These are phyloP conservation scores for Pythium oligandrum DNA, from an alignment of 352 stramenopile species.

Conservation along the genomic window DNA sequence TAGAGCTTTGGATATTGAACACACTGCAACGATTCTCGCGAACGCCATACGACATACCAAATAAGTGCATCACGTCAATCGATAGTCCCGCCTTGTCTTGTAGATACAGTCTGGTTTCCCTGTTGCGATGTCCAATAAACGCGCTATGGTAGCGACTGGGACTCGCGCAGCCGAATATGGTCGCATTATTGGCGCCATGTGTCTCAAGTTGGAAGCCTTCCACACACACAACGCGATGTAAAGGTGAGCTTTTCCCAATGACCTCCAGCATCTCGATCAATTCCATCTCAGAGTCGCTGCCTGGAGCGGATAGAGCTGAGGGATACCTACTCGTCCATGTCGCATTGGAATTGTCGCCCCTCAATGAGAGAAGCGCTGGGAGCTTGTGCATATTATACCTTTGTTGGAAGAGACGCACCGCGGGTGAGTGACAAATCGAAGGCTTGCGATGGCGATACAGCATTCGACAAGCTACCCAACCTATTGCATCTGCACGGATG, in stretches of 20 bases:
- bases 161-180: slow-evolving; percentile 19
- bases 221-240: slow-evolving; percentile 15
- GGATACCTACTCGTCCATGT: slow-evolving; percentile 1
- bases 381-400: slow-evolving; percentile 23
- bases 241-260: slow-evolving; percentile 17
- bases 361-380: slow-evolving; percentile 10
- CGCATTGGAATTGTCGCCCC: neutral
- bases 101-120: slow-evolving; percentile 15
- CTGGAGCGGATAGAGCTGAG: slow-evolving; percentile 10
- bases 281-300: slow-evolving; percentile 15
- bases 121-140: slow-evolving; percentile 13
- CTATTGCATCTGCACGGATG: slow-evolving; percentile 18
- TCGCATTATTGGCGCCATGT: slow-evolving; percentile 12
- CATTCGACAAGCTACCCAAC: slow-evolving; percentile 21
- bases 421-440: slow-evolving; percentile 18
- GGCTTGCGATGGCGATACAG: slow-evolving; percentile 24
- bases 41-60: slow-evolving; percentile 23
- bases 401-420: slow-evolving; percentile 18
- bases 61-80: slow-evolving; percentile 18
- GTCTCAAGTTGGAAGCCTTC: slow-evolving; percentile 11
- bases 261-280: slow-evolving; percentile 20
- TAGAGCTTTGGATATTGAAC: slow-evolving; percentile 6
- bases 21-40: slow-evolving; percentile 21
- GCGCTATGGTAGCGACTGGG: slow-evolving; percentile 16
- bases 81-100: slow-evolving; percentile 25